Conservation (phyloP, 352 stramenopile species). For the Globisporangium canariense region DNA sequence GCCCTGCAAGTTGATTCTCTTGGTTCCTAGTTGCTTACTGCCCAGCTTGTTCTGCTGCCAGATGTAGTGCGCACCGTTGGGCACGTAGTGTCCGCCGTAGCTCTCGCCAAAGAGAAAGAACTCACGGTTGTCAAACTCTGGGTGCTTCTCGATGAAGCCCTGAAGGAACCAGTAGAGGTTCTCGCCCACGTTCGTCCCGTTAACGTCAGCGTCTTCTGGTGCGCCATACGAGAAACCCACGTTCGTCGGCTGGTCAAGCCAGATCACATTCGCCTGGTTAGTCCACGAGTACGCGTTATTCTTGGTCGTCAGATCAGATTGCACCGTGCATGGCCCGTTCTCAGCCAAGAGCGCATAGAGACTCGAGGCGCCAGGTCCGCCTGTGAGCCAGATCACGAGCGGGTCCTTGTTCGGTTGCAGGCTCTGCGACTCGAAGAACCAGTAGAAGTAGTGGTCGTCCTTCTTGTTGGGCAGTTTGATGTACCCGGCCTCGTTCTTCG, state of each 20-base stretch:
- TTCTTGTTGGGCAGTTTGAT: conserved; percentile 32
- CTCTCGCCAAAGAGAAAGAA: conserved; percentile 58
- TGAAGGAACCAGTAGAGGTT: conserved; percentile 53
- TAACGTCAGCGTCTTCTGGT: conserved; percentile 21
- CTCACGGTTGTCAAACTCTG: conserved; percentile 36
- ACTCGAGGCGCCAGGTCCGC: conserved; percentile 32
- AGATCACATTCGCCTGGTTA: neutral
- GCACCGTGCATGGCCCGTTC: conserved; percentile 34
- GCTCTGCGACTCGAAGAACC: conserved; percentile 33
- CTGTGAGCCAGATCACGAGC: conserved; percentile 40
- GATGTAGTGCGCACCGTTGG: conserved; percentile 49
- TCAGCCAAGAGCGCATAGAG: conserved; percentile 28
- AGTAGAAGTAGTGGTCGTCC: conserved; percentile 46
- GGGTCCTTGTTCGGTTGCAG: conserved; percentile 20
- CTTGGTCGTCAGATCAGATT: conserved; percentile 19
- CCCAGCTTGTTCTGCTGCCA: conserved; percentile 34
- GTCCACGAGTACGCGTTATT: conserved; percentile 31
- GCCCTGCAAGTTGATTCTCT: conserved; percentile 37
- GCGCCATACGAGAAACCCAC: conserved; percentile 37
- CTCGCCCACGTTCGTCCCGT: conserved; percentile 35
- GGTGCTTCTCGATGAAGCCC: conserved; percentile 42
- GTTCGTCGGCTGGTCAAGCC: neutral
- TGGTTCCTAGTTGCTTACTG: neutral
- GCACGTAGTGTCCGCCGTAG: conserved; percentile 58
- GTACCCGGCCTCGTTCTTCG: conserved; percentile 27